Conservation (phyloP, 805 yeast species). For the Helenozyma rhizophorensis region DNA sequence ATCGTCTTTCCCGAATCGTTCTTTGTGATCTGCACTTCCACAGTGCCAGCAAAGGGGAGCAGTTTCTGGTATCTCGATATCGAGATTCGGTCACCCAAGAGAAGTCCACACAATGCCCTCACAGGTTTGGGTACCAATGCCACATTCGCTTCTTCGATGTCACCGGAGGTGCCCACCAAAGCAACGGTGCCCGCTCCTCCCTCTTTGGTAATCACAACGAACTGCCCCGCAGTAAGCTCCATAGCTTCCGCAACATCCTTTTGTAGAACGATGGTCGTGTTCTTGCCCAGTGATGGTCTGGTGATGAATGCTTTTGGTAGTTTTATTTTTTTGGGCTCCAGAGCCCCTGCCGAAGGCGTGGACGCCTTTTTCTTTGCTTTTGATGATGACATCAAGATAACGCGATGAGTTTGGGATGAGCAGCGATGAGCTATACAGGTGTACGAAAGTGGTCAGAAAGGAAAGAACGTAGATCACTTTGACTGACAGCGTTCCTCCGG, state of each 20-base stretch:
- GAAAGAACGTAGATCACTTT: no score
- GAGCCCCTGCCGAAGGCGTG: slow-evolving; percentile 16
- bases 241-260: slow-evolving; percentile 43
- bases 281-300: slow-evolving; percentile 25
- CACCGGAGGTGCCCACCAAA: slow-evolving; percentile 33
- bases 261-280: slow-evolving; percentile 37
- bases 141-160: slow-evolving; percentile 25
- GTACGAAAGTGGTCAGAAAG: no score
- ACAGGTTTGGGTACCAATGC: slow-evolving; percentile 22
- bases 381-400: slow-evolving; percentile 9
- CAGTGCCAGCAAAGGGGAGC: slow-evolving; percentile 32
- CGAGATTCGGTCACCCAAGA: slow-evolving; percentile 46
- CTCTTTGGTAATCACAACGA: slow-evolving; percentile 43
- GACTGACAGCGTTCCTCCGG: no score
- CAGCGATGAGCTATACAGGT: no score
- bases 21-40: slow-evolving; percentile 3
- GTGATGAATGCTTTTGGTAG: slow-evolving; percentile 39
- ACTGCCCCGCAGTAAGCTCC: slow-evolving; percentile 42
- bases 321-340: slow-evolving; percentile 30
- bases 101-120: slow-evolving; percentile 33
- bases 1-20: no score
- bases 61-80: slow-evolving; percentile 44
- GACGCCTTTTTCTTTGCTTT: slow-evolving; percentile 22
- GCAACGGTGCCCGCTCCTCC: slow-evolving; percentile 42
- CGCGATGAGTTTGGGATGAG: no score